phyloP scores from a whole-genome alignment of 176 grass and related monocot genomes.

The Oryza meyeriana region DNA sequence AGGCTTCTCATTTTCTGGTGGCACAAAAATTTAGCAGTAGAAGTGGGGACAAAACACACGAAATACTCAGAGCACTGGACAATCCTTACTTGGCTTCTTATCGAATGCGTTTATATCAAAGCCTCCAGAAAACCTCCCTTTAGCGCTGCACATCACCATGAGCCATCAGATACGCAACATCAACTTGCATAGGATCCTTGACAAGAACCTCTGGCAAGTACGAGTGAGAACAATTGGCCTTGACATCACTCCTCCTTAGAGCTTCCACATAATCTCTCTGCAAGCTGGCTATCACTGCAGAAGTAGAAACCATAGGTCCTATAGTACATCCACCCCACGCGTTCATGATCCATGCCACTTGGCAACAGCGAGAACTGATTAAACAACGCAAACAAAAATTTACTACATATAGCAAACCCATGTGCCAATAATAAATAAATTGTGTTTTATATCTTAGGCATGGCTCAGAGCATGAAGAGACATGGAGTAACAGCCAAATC shows the following conservation, averaged over 20 bases:
- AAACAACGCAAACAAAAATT: neutral
- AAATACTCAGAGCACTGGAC: neutral
- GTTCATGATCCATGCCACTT: neutral
- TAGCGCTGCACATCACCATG: conserved; percentile 30
- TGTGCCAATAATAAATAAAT: neutral
- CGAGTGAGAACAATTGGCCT: conserved; percentile 88
- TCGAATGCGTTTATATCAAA: conserved; percentile 71
- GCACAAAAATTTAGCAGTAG: neutral
- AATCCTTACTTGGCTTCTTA: conserved; percentile 49
- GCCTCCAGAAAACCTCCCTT: conserved; percentile 79
- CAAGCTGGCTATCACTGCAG: conserved; percentile 73
- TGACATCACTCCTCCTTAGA: conserved; percentile 70
- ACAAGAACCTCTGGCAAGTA: conserved; percentile 35
- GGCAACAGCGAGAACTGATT: neutral
- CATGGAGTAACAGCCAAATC: neutral
- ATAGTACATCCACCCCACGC: neutral
- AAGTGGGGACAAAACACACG: neutral
- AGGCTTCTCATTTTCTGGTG: conserved; percentile 52
- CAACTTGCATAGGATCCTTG: conserved; percentile 4
- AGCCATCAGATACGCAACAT: conserved; percentile 1
- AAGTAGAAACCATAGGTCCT: neutral
- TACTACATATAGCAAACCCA: neutral
- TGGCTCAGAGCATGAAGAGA: neutral
- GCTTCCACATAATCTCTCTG: conserved; percentile 50
- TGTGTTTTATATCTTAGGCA: neutral